Conservation (phyloP, 768 basidiomycete species). For the Amanita phalloides region DNA sequence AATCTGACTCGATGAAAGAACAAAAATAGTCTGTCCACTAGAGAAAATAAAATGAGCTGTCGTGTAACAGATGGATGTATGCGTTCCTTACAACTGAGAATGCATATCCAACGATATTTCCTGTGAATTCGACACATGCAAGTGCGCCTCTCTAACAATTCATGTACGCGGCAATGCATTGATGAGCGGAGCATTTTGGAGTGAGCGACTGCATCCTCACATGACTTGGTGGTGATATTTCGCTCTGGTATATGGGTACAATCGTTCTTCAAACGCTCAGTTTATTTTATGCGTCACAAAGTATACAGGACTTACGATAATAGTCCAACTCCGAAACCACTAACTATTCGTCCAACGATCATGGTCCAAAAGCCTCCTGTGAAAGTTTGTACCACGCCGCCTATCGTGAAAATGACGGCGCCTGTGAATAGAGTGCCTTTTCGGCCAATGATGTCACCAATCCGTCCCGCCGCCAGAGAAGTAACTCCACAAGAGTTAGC, state of each 20-base stretch:
- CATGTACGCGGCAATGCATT: background rate
- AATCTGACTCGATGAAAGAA: constrained; percentile 70
- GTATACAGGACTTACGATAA: constrained; percentile 42
- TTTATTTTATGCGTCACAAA: background rate
- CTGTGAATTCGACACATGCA: constrained; percentile 88
- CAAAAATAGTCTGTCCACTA: constrained; percentile 90
- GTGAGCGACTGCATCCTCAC: constrained; percentile 23
- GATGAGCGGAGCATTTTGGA: background rate
- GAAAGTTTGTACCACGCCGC: constrained; percentile 67
- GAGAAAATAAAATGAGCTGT: background rate
- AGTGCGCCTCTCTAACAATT: constrained; percentile 60
- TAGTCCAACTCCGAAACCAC: constrained; percentile 73
- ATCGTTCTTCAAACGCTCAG: constrained; percentile 44
- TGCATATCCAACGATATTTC: constrained; percentile 79
- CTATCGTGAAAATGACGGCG: constrained; percentile 65
- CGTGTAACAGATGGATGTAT: background rate
- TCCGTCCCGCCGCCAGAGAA: constrained; percentile 64
- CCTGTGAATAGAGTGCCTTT: constrained; percentile 66
- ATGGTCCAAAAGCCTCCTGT: constrained; percentile 22
- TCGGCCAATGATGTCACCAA: constrained; percentile 71
- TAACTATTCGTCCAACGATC: constrained; percentile 20
- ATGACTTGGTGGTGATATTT: constrained; percentile 83
- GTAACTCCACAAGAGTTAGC: constrained; percentile 37
- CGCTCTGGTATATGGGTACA: constrained; percentile 84
- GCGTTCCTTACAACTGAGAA: constrained; percentile 57